Base-by-base conservation (phyloP, 495 filamentous ascomycete species). In the Aspergillus carlsbadensis region DNA sequence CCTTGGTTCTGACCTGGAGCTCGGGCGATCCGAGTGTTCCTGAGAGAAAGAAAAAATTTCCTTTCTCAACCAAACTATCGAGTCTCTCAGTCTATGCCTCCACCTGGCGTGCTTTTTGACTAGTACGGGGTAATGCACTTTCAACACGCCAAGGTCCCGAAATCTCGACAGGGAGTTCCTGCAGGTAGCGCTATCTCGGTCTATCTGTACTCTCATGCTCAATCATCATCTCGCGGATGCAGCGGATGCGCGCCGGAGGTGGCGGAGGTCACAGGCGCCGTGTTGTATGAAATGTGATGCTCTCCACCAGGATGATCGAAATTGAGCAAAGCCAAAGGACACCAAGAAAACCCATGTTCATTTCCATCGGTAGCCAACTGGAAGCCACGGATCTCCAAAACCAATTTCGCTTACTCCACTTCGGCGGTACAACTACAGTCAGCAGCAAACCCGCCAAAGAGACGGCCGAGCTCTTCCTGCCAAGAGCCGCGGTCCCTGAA, bases 331-430 rank as follows among this genome's bases (percentile, higher is more conserved):
- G 31, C 35, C 35, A 49, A 18, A 8, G 14, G 29, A 31, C 15
- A 29, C 43, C 15, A 46, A 21, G 26, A 47, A 29, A 47, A 18
- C 29, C 44, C 22, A 33, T 18, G 26, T 24, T 46, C 13, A 53
- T 56, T 46, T 52, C 42, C 20, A 8, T 50, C 54, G 58, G 37
- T 50, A 60, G 52, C 70, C 70, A 75, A 75, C 56, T 35, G 60
- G 58, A 64, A 40, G 52, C 49, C n/a, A 33, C 46, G 57, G 62
- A 65, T 67, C 65, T 63, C 46, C 66, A 56, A 47, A 52, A 56
- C 61, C 58, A 74, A 74, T 74, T 73, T 74, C 70, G 67, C 65
- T 70, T 70, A 65, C 58, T 29, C 62, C 63, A 55, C 59, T 49
- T 61, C 57, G 54, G 64, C 63, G 56, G 57, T 49, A 66, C 65